Base-by-base conservation (phyloP, 345 rosid genomes). In the Populus tremula region DNA sequence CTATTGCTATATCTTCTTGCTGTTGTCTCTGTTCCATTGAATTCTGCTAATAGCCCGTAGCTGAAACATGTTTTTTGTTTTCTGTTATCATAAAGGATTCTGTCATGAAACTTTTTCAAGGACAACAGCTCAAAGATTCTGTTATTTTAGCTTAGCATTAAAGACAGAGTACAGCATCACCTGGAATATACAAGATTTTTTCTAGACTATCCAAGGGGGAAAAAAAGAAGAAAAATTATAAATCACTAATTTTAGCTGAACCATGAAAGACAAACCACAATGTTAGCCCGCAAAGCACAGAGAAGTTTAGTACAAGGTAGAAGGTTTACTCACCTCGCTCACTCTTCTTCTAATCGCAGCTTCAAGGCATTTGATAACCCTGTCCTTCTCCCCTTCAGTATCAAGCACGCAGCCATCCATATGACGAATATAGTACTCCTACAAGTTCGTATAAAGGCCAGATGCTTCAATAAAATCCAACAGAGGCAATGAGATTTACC, bases 341-440 rank as follows among this genome's bases (percentile, higher is more conserved):
- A 93, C 94, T 90, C 98, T 85, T 88, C 98, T 86, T 45, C 66
- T 85, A 29, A 93, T 88, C 3, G 97, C 98, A 33, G 98, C 98
- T 90, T 93, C 95, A 2, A 94, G 87, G 75, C 98, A 94, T 85
- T 92, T 93, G 75, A 89, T 78, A 56, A 93, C 97, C 82, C 97
- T 87, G 64, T 93, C 94, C 83, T 89, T 94, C 84, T 94, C 97
- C 62, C 90, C 94, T 85, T 90, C 94, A 1, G 89, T 80, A 69
- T 93, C 94, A 23, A 93, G 93, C 38, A 86, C 89, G 86, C 97
- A 91, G n/a, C 98, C 98, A 63, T 94, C 98, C 90, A 87, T 84
- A 78, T 93, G 97, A 68, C 98, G 93, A 61, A 94, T 91, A 80
- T 86, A 94, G 79, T 90, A 94, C 87, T 94, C 98, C 90, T 91